Percentiles rank a stretch among this genome's conserved stretches.
Conservation (phyloP, 2,329 filamentous ascomycete species). For the Pezicula carpinea region DNA sequence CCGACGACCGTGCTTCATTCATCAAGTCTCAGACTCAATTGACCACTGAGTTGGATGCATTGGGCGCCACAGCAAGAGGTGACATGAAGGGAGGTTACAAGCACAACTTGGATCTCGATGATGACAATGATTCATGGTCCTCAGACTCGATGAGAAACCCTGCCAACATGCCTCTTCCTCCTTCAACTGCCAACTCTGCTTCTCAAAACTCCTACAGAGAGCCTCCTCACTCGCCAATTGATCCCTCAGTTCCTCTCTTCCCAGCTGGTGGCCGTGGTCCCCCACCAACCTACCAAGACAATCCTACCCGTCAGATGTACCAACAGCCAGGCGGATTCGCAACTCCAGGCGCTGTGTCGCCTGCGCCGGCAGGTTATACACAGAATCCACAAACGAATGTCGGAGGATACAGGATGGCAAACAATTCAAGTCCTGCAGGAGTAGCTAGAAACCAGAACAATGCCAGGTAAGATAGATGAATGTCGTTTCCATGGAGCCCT, state of each 20-base stretch:
- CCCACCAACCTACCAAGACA: constrained; percentile 27
- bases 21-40: constrained; percentile 93
- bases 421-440: constrained; percentile 36
- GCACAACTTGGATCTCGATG: constrained; percentile 60
- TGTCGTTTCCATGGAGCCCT: background rate
- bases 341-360: constrained; percentile 16
- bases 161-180: constrained; percentile 29
- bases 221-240: constrained; percentile 40
- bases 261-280: constrained; percentile 33
- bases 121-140: constrained; percentile 66
- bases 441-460: constrained; percentile 36
- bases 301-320: constrained; percentile 13
- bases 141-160: constrained; percentile 49
- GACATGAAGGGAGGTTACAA: constrained; percentile 61
- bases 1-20: constrained; percentile 91
- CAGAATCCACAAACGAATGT: constrained; percentile 30
- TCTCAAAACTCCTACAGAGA: constrained; percentile 23
- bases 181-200: constrained; percentile 24
- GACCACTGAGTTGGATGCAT: constrained; percentile 83
- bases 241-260: constrained; percentile 48
- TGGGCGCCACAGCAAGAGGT: constrained; percentile 83
- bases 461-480: constrained; percentile 37
- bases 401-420: constrained; percentile 33
- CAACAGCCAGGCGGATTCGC: constrained; percentile 13
- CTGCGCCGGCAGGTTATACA: constrained; percentile 19